Conservation (phyloP, 164 flowering plant species). For the Vitis riparia region DNA sequence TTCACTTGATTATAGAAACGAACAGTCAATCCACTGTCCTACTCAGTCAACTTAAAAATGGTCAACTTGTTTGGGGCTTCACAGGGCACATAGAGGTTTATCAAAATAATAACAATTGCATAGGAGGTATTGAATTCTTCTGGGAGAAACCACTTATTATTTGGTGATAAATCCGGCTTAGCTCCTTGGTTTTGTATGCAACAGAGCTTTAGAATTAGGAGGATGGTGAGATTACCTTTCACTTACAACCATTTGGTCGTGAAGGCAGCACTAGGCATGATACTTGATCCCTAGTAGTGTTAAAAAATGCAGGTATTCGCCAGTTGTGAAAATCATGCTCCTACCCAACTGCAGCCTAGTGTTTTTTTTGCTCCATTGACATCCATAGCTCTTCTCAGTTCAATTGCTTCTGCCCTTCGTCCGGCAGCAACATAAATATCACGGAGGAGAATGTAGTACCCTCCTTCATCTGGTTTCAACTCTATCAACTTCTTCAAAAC, state of each 20-base stretch:
- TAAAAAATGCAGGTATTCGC: too few species aligned
- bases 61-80: too few species aligned
- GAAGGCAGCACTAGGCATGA: too few species aligned
- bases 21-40: too few species aligned
- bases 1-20: too few species aligned
- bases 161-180: not conserved
- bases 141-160: not conserved
- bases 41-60: too few species aligned
- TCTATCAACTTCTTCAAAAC: conserved; percentile 22
- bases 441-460: conserved; percentile 22
- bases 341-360: conserved; percentile 20
- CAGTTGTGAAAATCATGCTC: not conserved
- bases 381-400: conserved; percentile 14
- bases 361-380: conserved; percentile 17
- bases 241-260: too few species aligned
- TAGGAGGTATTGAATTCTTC: too few species aligned
- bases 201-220: not conserved
- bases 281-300: too few species aligned
- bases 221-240: not conserved
- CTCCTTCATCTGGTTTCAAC: conserved; percentile 31
- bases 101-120: too few species aligned
- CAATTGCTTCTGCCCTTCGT: conserved; percentile 14
- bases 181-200: not conserved
- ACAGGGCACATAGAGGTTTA: too few species aligned
- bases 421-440: conserved; percentile 23